Evolutionary conservation across 495 filamentous ascomycete genomes (phyloP), one percentile per base, ranked within the genome.

Genomic region (Astrothelium subdiscretum): DNA sequence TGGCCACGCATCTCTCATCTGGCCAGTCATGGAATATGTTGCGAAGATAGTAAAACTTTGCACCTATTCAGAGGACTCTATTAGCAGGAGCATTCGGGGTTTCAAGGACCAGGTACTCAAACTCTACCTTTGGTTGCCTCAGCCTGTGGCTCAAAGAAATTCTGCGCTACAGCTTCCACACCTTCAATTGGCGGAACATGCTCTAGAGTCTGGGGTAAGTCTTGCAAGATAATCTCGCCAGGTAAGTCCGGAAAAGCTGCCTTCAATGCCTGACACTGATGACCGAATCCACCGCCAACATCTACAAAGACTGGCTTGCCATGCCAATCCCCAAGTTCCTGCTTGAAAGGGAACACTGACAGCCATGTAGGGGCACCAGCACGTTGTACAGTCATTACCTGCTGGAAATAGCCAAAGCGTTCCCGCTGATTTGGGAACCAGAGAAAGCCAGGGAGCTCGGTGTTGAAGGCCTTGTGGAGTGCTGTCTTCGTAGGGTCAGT

Each of bases 401-500:
- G 59, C 51, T 79, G 70, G 61, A 81, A 72, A 31, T 64, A 40
- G 0, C 38, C 63, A 27, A 79, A 69, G 15, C 71, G 60, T 20
- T 76, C 60, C 0, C 80, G 78, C 0, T 76, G 63, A n/a, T 71
- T 60, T 31, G 65, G 31, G 2, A 76, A 60, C 75, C 76, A 82
- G 2, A 67, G 65, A 59, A 79, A 83, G 20, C 67, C 35, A 13
- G 63, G 62, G 2, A 76, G 67, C 0, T 74, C 66, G 1, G 78
- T 82, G 15, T 78, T 68, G 62, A 72, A 72, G 31, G 70, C 76
- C 57, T 73, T 71, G 57, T 77, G 79, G 59, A 77, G 75, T 11
- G 73, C 59, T 0, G 73, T 77, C n/a, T 78, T 57, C 1, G 59
- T 67, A 26, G 61, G 65, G 57, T 72, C 69, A 13, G 64, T 72